Conservation (phyloP, 768 basidiomycete genomes). For the Pilatotrama ljubarskyi region DNA sequence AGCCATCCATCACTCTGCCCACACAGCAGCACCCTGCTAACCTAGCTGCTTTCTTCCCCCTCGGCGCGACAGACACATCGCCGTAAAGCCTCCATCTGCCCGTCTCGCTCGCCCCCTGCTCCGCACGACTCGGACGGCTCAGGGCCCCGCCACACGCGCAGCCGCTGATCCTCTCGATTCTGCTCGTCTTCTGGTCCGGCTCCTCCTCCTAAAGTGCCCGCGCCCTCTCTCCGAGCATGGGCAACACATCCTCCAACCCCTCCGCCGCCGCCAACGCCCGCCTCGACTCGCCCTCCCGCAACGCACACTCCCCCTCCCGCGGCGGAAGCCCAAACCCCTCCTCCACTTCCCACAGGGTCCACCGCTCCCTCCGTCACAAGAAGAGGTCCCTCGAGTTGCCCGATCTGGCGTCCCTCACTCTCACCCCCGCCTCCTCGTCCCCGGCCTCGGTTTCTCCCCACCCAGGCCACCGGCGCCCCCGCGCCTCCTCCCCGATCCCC, state of each 20-base stretch:
- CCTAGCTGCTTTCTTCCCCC: neutral
- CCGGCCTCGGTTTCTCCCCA: conserved; percentile 45
- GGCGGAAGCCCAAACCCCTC: conserved; percentile 26
- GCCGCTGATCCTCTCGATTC: conserved; percentile 22
- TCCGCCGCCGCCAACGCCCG: conserved; percentile 12
- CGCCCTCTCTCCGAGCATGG: conserved; percentile 23
- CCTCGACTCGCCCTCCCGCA: conserved; percentile 22
- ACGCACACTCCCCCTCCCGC: conserved; percentile 27
- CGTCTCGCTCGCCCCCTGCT: neutral
- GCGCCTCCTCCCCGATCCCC: conserved; percentile 50
- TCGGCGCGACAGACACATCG: neutral
- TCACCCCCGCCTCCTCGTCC: conserved; percentile 44
- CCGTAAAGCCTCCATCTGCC: conserved; percentile 8
- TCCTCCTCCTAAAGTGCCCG: conserved; percentile 12
- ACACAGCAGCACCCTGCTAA: conserved; percentile 5
- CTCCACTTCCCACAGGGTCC: conserved; percentile 36
- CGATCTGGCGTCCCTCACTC: conserved; percentile 58
- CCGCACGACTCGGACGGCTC: neutral
- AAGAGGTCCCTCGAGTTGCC: conserved; percentile 77
- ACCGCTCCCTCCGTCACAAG: conserved; percentile 63
- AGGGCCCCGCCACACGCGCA: conserved; percentile 1
- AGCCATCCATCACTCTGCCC: neutral
- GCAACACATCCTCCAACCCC: conserved; percentile 28
- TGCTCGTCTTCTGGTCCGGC: conserved; percentile 7
- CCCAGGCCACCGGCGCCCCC: conserved; percentile 41